phyloP scores from a whole-genome alignment of 1,284 basidiomycete species.

The Ustilago trichophora region DNA sequence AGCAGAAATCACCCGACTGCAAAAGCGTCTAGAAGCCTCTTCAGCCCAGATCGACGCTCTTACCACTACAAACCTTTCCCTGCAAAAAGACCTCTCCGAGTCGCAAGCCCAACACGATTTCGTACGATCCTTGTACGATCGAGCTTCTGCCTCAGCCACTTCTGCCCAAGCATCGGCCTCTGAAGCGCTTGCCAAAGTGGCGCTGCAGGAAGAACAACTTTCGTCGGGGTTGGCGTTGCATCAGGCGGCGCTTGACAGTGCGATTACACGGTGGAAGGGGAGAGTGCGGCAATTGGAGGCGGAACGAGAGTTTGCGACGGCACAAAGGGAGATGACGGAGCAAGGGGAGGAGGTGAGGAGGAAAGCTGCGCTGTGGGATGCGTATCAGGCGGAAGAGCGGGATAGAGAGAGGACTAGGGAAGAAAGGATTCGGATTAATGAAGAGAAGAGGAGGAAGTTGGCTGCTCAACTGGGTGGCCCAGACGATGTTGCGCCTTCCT shows the following conservation, averaged over 20 bases:
- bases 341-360: slow-evolving; percentile 4
- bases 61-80: background rate
- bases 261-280: slow-evolving; percentile 11
- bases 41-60: slow-evolving; percentile 10
- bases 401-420: slow-evolving; percentile 2
- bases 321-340: slow-evolving; percentile 5
- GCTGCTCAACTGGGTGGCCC: background rate
- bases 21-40: background rate
- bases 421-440: slow-evolving; percentile 10
- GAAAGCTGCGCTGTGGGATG: slow-evolving; percentile 36
- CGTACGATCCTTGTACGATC: slow-evolving; percentile 30
- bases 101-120: slow-evolving; percentile 29
- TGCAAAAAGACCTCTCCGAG: background rate
- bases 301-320: background rate
- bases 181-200: background rate
- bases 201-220: slow-evolving; percentile 10
- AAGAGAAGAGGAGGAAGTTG: slow-evolving; percentile 10
- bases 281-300: slow-evolving; percentile 4
- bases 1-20: background rate
- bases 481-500: no score
- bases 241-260: background rate
- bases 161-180: background rate
- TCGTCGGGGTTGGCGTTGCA: slow-evolving; percentile 21
- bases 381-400: slow-evolving; percentile 11
- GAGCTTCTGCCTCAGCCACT: slow-evolving; percentile 14